These are phyloP conservation scores for Lachancea sp. DNA, from an alignment of 805 yeast genomes.

Conservation along the genomic window DNA sequence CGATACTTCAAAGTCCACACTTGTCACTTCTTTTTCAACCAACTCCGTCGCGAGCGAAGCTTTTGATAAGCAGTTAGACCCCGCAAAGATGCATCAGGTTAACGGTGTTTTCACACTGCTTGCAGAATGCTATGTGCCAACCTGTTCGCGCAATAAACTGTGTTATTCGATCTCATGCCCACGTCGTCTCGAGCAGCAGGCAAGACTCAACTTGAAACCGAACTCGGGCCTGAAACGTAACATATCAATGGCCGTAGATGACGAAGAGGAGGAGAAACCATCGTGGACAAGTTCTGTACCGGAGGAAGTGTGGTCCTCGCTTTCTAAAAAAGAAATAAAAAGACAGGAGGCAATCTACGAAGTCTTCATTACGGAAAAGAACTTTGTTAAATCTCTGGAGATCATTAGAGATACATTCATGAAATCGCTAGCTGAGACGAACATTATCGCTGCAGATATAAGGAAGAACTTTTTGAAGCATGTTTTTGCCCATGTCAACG, in stretches of 20 bases:
- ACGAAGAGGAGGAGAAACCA: slow-evolving; percentile 62
- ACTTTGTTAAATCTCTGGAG: slow-evolving; percentile 91
- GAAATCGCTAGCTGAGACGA: slow-evolving; percentile 79
- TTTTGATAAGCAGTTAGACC: slow-evolving; percentile 15
- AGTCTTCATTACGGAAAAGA: slow-evolving; percentile 87
- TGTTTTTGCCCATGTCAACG: slow-evolving; percentile 85
- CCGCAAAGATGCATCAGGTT: slow-evolving; percentile 37
- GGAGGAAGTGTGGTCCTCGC: slow-evolving; percentile 62
- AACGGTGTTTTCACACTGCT: slow-evolving; percentile 90
- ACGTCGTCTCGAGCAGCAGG: slow-evolving; percentile 90
- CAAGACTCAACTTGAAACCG: slow-evolving; percentile 80
- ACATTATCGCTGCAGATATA: slow-evolving; percentile 80
- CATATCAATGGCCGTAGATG: slow-evolving; percentile 32
- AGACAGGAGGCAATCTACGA: slow-evolving; percentile 95
- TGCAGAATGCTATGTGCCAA: slow-evolving; percentile 94
- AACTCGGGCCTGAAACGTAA: slow-evolving; percentile 79
- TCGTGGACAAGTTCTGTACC: slow-evolving; percentile 94
- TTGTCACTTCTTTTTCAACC: slow-evolving; percentile 9
- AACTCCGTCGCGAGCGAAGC: slow-evolving; percentile 20
- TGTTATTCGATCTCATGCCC: slow-evolving; percentile 98
- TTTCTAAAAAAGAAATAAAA: slow-evolving; percentile 80
- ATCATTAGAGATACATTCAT: slow-evolving; percentile 91
- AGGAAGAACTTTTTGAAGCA: slow-evolving; percentile 87
- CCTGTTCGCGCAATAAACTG: slow-evolving; percentile 79
- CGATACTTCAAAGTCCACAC: slow-evolving; percentile 9